These are phyloP conservation scores for Exophiala alcalophila DNA, from an alignment of 2,329 filamentous ascomycete species.

Conservation along the genomic window DNA sequence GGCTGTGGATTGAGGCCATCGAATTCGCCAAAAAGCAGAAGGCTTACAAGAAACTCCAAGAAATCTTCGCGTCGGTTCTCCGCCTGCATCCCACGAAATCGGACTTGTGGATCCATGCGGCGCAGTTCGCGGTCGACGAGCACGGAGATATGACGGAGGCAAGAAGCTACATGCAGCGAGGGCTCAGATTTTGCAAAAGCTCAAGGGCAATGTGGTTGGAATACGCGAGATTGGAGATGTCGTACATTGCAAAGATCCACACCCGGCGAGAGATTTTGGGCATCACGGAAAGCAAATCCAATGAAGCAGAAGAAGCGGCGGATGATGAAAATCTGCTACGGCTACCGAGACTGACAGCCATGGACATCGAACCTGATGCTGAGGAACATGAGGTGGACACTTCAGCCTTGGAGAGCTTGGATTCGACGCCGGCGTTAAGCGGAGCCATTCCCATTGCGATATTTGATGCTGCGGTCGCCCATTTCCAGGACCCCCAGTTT, in stretches of 20 bases:
- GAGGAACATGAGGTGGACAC: conserved; percentile 53
- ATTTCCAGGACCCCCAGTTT: conserved; percentile 64
- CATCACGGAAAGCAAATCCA: conserved; percentile 49
- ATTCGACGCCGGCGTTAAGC: conserved; percentile 74
- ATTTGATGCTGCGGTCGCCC: conserved; percentile 79
- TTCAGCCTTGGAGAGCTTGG: conserved; percentile 60
- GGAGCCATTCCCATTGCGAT: conserved; percentile 93
- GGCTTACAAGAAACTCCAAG: conserved; percentile 58
- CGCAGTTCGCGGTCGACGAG: conserved; percentile 71
- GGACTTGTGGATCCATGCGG: conserved; percentile 80
- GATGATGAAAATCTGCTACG: conserved; percentile 56
- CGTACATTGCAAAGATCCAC: conserved; percentile 80
- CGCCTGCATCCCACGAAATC: conserved; percentile 81
- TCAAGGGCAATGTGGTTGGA: conserved; percentile 78
- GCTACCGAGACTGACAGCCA: conserved; percentile 58
- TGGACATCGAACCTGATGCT: conserved; percentile 57
- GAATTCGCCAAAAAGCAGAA: conserved; percentile 70
- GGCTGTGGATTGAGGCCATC: conserved; percentile 87
- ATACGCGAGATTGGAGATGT: conserved; percentile 87
- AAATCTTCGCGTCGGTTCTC: conserved; percentile 65
- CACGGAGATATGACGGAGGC: conserved; percentile 86
- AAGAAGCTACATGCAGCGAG: conserved; percentile 81
- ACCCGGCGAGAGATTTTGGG: conserved; percentile 67
- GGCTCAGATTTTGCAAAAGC: conserved; percentile 80
- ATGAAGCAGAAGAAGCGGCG: conserved; percentile 40